Base-by-base conservation (phyloP, 2,329 filamentous ascomycete genomes). In the Fusarium tjaetaba region DNA sequence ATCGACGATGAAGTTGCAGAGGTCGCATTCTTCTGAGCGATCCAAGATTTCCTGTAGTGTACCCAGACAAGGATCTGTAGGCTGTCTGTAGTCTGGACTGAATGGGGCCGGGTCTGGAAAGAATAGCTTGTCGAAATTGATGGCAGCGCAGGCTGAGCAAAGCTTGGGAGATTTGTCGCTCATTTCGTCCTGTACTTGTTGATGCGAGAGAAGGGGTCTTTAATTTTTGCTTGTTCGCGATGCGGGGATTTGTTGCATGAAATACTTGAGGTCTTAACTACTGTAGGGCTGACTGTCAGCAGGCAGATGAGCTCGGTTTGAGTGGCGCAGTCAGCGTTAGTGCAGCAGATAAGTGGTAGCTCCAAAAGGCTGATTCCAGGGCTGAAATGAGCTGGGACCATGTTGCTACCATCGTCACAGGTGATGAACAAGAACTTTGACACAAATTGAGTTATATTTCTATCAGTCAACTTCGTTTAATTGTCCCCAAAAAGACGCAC, bases 1-100 rank as follows among this genome's bases (percentile, higher is more conserved):
- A 7, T 73, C 69, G 22, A 52, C 20, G 26, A 73, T 43, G 0
- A 70, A 26, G 3, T 8, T 46, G 39, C 70, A 73, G 39, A 73
- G 15, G 13, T 43, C 24, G 28, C 70, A 73, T 7, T 13, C 10
- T 8, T 22, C 8, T 0, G 57, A 45, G 4, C 69, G 70, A 18
- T 46, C 42, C 20, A 70, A 9, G 9, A 72, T 39, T 1, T 49
- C 48, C n/a, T 57, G 32, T 4, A 73, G 57, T 10, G 51, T 59
- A 3, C 70, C 70, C 1, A 72, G 48, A 2, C 36, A 79, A 22
- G 28, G 24, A 8, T 20, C 28, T 0, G 36, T 10, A 14, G 7
- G 24, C 16, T 5, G 24, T 34, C 11, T 36, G 15, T 3, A 11
- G 15, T 11, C 13, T 15, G 30, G 24, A 28, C 15, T n/a, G 2